Conservation (phyloP, 192 early-diverging fungal genomes). For the Coemansia sp. region DNA sequence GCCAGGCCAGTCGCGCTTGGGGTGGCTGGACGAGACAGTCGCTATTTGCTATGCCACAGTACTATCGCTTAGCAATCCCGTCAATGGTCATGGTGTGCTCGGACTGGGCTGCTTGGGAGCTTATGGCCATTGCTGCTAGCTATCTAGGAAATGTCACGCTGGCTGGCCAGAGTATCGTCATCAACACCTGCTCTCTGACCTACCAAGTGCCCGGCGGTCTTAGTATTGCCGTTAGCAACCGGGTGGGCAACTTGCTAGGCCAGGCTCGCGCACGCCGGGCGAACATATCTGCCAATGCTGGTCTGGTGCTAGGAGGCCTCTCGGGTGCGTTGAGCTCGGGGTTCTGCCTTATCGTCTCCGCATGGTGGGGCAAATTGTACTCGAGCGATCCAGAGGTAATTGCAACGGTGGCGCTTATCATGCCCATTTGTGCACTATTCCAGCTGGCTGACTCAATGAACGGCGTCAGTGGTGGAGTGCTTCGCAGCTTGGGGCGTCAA, state of each 20-base stretch:
- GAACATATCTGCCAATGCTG: slow-evolving; percentile 27
- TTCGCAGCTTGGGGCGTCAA: slow-evolving; percentile 58
- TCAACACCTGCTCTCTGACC: slow-evolving; percentile 54
- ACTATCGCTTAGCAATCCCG: slow-evolving; percentile 69
- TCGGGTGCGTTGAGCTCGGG: slow-evolving; percentile 19
- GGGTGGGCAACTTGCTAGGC: slow-evolving; percentile 56
- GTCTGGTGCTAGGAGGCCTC: slow-evolving; percentile 15
- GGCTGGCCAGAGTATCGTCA: slow-evolving; percentile 59
- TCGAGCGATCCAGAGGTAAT: slow-evolving; percentile 69
- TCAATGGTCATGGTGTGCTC: slow-evolving; percentile 73
- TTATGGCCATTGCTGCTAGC: slow-evolving; percentile 52
- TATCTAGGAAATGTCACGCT: slow-evolving; percentile 58
- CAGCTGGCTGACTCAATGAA: slow-evolving; percentile 64
- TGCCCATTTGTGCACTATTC: slow-evolving; percentile 77
- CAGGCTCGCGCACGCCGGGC: slow-evolving; percentile 41
- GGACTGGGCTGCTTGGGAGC: slow-evolving; percentile 60
- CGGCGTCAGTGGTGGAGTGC: slow-evolving; percentile 59
- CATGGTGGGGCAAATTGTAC: slow-evolving; percentile 59
- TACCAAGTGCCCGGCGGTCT: slow-evolving; percentile 59
- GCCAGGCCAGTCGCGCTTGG: slow-evolving; percentile 64
- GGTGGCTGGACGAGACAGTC: slow-evolving; percentile 62
- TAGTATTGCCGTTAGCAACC: slow-evolving; percentile 56
- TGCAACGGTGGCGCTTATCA: slow-evolving; percentile 64
- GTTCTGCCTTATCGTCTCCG: slow-evolving; percentile 18
- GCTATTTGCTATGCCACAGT: slow-evolving; percentile 48